Evolutionary conservation across 2,329 filamentous ascomycete species (phyloP).

Genomic region (Colletotrichum truncatum): DNA sequence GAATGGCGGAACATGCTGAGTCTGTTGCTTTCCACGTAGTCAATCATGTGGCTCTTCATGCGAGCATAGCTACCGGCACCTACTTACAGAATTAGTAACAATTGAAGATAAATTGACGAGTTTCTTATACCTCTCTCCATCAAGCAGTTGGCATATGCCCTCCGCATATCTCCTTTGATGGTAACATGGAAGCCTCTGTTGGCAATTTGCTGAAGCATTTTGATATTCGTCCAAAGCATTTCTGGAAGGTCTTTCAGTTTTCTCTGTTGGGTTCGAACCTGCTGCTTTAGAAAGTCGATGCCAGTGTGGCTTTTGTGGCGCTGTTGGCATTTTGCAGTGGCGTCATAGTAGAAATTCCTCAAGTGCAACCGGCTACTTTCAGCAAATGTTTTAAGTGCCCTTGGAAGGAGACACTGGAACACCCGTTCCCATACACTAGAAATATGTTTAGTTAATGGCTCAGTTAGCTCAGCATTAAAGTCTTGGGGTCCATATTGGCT

Average conservation of each 20-base stretch:
- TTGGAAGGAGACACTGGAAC: conserved; percentile 36
- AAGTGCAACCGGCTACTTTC: conserved; percentile 3
- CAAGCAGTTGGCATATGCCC: conserved; percentile 32
- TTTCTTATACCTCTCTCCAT: conserved; percentile 22
- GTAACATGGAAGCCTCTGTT: conserved; percentile 35
- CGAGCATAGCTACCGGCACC: conserved; percentile 35
- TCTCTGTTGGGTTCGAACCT: conserved; percentile 31
- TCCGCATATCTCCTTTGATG: conserved; percentile 34
- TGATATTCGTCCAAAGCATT: not conserved
- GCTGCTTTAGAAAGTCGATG: conserved; percentile 34
- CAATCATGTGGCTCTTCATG: conserved; percentile 37
- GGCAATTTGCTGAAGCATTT: conserved; percentile 36
- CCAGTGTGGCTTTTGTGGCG: conserved; percentile 19
- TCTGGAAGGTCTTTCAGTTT: conserved; percentile 28
- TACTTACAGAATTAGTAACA: not conserved
- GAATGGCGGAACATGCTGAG: conserved; percentile 33
- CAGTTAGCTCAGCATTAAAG: conserved; percentile 39
- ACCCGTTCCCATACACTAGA: conserved; percentile 36
- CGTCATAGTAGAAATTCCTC: conserved; percentile 24
- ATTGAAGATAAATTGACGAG: not conserved
- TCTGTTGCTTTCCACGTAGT: conserved; percentile 30
- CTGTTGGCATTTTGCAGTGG: conserved; percentile 15
- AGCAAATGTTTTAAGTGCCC: conserved; percentile 13
- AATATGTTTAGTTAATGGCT: conserved; percentile 33
- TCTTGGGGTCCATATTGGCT: conserved; percentile 32